Evolutionary conservation across 2,329 filamentous ascomycete genomes (phyloP), one percentile per base, ranked within the genome.

Genomic region (Parasarocladium wereldwijsianum): DNA sequence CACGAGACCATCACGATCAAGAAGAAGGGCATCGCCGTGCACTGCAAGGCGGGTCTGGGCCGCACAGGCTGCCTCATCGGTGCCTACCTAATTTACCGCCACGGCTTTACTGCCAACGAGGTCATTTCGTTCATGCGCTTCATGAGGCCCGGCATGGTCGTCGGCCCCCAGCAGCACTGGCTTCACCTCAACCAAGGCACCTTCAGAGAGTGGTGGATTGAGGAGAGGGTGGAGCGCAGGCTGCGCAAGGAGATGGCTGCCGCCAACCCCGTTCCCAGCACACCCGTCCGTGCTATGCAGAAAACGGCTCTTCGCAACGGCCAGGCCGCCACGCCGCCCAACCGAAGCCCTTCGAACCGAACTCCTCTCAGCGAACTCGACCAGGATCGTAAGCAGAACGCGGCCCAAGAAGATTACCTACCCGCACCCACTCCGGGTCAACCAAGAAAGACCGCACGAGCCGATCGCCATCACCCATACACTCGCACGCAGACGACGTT

Each of bases 131-230:
- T 86, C 55, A 96, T 98, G 87, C 77, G 87, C 36, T 98, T 98
- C 59, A 96, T 96, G 87, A 72, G 87, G 34, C 90, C 90, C 0
- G 90, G 90, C 31, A 98, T 98, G 90, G 90, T 98, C 6, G 90
- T 98, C 31, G 90, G 90, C 1, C 90, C 90, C 22, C 90, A 98
- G 51, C 90, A 98, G 57, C 90, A 98, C 57, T 98, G 90, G 90
- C 70, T 98, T 32, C 90, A 98, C 50, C 70, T 98, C 38, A 94
- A 98, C 60, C 90, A 98, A 56, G 81, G 81, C 20, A 77, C 81
- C 20, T 98, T 98, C 73, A 74, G 90, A n/a, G 85, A 96, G 55
- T 98, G 90, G 90, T 96, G 86, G 83, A 70, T 90, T 45, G 84
- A 85, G 57, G 81, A 87, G 58, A 81, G 85, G 47, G 59, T 87